Conservation (phyloP, 441 rosid genomes). For the Pelargonium fulgidum region DNA sequence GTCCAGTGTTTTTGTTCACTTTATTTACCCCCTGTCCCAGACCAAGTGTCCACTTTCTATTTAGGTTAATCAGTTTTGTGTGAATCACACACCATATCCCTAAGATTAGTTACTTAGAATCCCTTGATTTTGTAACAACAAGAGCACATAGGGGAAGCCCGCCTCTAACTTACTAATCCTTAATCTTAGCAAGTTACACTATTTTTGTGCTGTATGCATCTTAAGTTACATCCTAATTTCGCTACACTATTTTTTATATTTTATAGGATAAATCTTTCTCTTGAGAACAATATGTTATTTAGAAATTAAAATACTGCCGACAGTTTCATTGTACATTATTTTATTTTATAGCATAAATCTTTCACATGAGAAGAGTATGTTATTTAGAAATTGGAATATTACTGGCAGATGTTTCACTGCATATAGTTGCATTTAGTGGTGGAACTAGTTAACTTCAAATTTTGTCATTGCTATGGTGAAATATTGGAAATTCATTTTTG, state of each 20-base stretch:
- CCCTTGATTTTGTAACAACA: too few relatives aligned
- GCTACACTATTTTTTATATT: too few relatives aligned
- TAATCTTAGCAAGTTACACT: too few relatives aligned
- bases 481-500: background rate
- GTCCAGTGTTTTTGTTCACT: slow-evolving; percentile 3
- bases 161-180: too few relatives aligned
- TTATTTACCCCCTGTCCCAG: background rate
- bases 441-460: background rate
- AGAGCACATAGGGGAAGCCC: too few relatives aligned
- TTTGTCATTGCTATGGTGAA: background rate
- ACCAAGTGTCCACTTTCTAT: too few relatives aligned
- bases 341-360: background rate
- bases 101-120: too few relatives aligned
- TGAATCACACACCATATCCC: too few relatives aligned
- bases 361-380: background rate
- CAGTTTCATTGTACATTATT: background rate
- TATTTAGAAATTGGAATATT: background rate
- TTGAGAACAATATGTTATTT: background rate
- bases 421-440: background rate
- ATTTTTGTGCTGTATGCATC: background rate
- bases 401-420: background rate
- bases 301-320: background rate
- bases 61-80: too few relatives aligned
- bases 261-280: background rate
- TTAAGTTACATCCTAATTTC: background rate